Base-by-base conservation (phyloP, 1,139 yeast genomes). In the Chernovozyma sophiae-reginae region DNA sequence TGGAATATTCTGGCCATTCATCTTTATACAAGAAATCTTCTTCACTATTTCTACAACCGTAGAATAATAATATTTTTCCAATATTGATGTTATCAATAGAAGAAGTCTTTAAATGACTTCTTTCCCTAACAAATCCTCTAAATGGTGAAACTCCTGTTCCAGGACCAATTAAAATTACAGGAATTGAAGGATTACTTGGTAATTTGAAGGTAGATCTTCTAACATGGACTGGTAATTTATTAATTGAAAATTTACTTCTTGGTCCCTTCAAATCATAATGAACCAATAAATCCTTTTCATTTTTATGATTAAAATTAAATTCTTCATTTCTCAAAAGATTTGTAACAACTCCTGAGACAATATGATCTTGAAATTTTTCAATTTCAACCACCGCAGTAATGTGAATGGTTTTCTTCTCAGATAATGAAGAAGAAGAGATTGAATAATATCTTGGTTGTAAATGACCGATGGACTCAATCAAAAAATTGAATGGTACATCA, bases 101-200 rank as follows among this genome's bases (percentile, higher is more conserved):
- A 15, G 25, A 22, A 12, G 34, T 29, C 30, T 53, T 49, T 33
- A 60, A 58, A 16, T 65, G 58, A 14, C 60, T 83, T 52, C 94
- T 81, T 60, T 89, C 97, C 61, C 95, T 81, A 30, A 92, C 63
- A 48, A 92, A 89, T 2, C 95, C 97, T 63, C 97, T 82, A 68
- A 92, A 84, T 43, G 98, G 98, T 10, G 98, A 97, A 40, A 92
- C 92, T 57, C 98, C 98, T 6, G 98, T 92, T 47, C 98, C 98
- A 34, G 98, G 97, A 27, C 98, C 98, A 56, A 92, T 75, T 83
- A 90, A 79, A 50, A 92, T 86, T 25, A 92, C 75, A 7, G 98
- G 97, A 32, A 83, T 79, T 13, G 77, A 61, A 23, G 95, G 82
- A 55, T 86, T 86, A 13, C 89, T 72, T n/a, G 98, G 98, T 46